Percentiles rank a stretch among this genome's conserved stretches.
These are phyloP conservation scores for Fusarium hainanense DNA, from an alignment of 2,329 filamentous ascomycete species.

Conservation along the genomic window DNA sequence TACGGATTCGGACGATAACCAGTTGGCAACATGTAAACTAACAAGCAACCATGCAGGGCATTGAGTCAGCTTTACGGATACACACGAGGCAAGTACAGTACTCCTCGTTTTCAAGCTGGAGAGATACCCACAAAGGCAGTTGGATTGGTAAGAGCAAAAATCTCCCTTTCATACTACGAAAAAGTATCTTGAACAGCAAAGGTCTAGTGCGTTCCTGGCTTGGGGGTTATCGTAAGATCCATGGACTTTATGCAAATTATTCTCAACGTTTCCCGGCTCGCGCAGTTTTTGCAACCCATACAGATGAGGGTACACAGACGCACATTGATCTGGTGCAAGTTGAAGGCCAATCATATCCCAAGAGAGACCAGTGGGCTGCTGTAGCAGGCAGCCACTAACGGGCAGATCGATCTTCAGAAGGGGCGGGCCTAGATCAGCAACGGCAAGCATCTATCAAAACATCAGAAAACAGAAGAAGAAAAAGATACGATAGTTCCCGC, in stretches of 20 bases:
- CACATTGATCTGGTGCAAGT: slow-evolving; percentile 29
- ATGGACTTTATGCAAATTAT: background rate
- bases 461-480: slow-evolving; percentile 10
- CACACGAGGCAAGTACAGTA: background rate
- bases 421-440: slow-evolving; percentile 29
- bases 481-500: slow-evolving; percentile 32
- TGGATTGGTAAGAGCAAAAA: background rate
- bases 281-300: slow-evolving; percentile 15
- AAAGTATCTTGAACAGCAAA: background rate
- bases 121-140: background rate
- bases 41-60: slow-evolving; percentile 1
- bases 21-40: slow-evolving; percentile 6
- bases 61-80: slow-evolving; percentile 14
- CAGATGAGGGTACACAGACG: background rate
- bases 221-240: background rate
- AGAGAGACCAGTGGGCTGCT: slow-evolving; percentile 23
- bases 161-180: background rate
- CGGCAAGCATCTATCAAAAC: slow-evolving; percentile 14
- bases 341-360: slow-evolving; percentile 29
- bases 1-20: slow-evolving; percentile 13
- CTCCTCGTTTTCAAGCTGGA: slow-evolving; percentile 5
- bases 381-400: slow-evolving; percentile 33
- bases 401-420: slow-evolving; percentile 33
- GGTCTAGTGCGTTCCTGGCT: background rate
- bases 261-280: background rate